These are phyloP conservation scores for Annulohypoxylon truncatum DNA, from an alignment of 2,329 filamentous ascomycete genomes.

Conservation along the genomic window DNA sequence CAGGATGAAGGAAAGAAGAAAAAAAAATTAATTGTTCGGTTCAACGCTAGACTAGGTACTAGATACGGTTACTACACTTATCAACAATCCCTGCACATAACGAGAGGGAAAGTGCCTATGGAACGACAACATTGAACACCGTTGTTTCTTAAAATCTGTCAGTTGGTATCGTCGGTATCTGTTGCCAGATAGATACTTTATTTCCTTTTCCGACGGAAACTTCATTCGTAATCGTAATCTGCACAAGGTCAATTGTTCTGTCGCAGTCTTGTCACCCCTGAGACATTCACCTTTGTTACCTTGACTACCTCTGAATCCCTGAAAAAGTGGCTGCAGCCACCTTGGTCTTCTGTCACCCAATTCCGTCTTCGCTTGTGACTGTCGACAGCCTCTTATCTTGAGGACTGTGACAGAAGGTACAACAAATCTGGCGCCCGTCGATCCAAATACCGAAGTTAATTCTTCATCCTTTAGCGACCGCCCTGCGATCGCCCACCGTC, in stretches of 20 bases:
- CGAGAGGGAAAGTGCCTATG: slow-evolving; percentile 25
- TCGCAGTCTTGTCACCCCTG: slow-evolving; percentile 29
- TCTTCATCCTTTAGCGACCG: slow-evolving; percentile 65
- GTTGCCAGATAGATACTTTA: slow-evolving; percentile 20
- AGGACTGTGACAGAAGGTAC: slow-evolving; percentile 36
- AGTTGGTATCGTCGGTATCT: slow-evolving; percentile 16
- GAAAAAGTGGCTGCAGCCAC: slow-evolving; percentile 40
- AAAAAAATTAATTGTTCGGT: slow-evolving; percentile 31
- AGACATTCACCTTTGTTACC: slow-evolving; percentile 37
- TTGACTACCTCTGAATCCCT: slow-evolving; percentile 24
- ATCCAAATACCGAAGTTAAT: slow-evolving; percentile 60
- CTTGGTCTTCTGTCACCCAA: slow-evolving; percentile 24
- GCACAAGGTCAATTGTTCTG: slow-evolving; percentile 31
- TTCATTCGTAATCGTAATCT: slow-evolving; percentile 12
- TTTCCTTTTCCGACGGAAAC: slow-evolving; percentile 20
- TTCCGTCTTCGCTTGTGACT: slow-evolving; percentile 18
- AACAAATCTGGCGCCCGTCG: slow-evolving; percentile 64
- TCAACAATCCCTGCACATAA: slow-evolving; percentile 33
- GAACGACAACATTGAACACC: slow-evolving; percentile 37
- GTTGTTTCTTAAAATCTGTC: slow-evolving; percentile 34
- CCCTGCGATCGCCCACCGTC: slow-evolving; percentile 61
- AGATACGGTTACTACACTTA: slow-evolving; percentile 37
- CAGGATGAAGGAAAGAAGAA: slow-evolving; percentile 22
- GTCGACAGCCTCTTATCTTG: slow-evolving; percentile 37
- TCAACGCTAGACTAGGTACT: slow-evolving; percentile 26